Base-by-base conservation (phyloP, 2,329 filamentous ascomycete genomes). In the Corinectria fuckeliana region DNA sequence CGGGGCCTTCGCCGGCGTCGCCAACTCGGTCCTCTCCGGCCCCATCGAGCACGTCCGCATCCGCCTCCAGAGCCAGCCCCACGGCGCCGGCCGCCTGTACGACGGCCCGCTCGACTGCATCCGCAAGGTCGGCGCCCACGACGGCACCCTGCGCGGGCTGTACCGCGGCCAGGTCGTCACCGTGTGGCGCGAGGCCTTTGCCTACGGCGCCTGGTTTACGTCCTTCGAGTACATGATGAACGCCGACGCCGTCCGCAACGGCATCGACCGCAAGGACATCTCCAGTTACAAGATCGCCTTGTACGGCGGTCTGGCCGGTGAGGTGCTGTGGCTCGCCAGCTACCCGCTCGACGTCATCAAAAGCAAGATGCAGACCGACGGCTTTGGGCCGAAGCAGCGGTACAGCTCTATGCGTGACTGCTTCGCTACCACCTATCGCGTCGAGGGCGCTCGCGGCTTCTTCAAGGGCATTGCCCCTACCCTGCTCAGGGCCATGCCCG, bases 301-400 rank as follows among this genome's bases (percentile, higher is more conserved):
- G 11, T 99, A 98, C 75, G 95, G 95, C 65, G 95, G 95, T 42
- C 77, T 99, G 38, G 95, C 95, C 0, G 95, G 95, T 68, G 95
- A 99, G 82, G 92, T 88, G 51, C 85, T 99, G 57, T 99, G 95
- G 95, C 81, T 99, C 55, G 85, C 85, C 32, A 96, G 92, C 73
- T 99, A 99, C 79, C 95, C 95, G 20, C 90, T 99, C 66, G 95
- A 99, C 78, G 94, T 99, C 25, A 80, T 99, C 78, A 99, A 99
- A 90, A 97, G 92, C 79, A 98, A 97, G 86, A 97, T 98, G 94
- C 95, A 99, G 85, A 97, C 90, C 58, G 95, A 99, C 78, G 93
- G 91, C 0, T 95, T 97, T 74, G 92, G 91, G 4, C 62, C 75
- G 48, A 79, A 85, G 63, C 88, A 89, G 81, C 84, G 84, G 74